These are phyloP conservation scores for Clavariopsis aquatica DNA, from an alignment of 495 filamentous ascomycete species.

Conservation along the genomic window DNA sequence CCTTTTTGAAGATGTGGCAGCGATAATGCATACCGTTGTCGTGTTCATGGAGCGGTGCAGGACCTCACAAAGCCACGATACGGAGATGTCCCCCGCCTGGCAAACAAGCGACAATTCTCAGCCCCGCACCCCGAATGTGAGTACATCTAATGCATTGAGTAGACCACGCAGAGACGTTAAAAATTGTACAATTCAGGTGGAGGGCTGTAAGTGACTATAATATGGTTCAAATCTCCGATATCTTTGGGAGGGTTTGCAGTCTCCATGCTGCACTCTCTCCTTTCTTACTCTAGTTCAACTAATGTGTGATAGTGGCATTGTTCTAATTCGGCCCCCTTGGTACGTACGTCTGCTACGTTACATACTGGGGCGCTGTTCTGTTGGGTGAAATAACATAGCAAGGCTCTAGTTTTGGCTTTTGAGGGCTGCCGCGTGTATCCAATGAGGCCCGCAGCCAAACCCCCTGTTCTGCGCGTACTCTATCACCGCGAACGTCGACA, in stretches of 20 bases:
- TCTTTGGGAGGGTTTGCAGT: not conserved
- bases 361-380: not conserved
- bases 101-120: not conserved
- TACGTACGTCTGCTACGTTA: not conserved
- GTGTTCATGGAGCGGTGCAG: not conserved
- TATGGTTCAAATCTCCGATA: not conserved
- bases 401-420: not conserved
- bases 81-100: not conserved
- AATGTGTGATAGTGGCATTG: not conserved
- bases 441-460: not conserved
- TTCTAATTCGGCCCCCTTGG: not conserved
- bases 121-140: not conserved
- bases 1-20: not conserved
- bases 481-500: not conserved
- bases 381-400: not conserved
- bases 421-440: not conserved
- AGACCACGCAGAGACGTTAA: not conserved
- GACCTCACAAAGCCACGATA: not conserved
- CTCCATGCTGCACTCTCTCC: not conserved
- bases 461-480: not conserved
- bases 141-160: not conserved
- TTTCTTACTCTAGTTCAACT: not conserved
- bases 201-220: not conserved
- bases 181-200: not conserved
- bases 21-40: not conserved